phyloP scores from a whole-genome alignment of 139 green algal species.

The Ulvella scutata region DNA sequence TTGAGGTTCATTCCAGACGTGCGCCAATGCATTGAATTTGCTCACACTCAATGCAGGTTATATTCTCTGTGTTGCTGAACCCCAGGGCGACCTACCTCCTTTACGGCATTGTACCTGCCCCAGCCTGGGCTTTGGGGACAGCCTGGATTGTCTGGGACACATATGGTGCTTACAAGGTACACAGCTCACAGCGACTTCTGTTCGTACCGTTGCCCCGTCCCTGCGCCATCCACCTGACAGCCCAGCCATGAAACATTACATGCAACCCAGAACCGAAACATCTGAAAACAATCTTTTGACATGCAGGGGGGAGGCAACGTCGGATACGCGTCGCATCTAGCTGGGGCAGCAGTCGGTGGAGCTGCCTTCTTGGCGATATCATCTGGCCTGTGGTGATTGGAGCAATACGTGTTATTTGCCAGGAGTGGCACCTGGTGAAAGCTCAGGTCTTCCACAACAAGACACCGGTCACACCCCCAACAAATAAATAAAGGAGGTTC shows the following conservation, averaged over 20 bases:
- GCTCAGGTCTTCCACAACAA: conserved; percentile 75
- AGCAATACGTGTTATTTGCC: no score
- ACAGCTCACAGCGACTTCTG: no score
- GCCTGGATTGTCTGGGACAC: not conserved
- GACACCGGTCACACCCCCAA: conserved; percentile 59
- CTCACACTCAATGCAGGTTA: no score
- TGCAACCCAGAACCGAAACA: no score
- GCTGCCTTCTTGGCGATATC: not conserved
- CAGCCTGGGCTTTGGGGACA: not conserved
- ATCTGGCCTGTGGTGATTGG: not conserved
- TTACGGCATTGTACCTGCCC: not conserved
- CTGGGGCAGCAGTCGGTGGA: not conserved
- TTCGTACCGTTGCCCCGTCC: no score
- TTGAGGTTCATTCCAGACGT: no score
- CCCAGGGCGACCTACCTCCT: not conserved
- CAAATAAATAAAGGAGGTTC: conserved; percentile 73
- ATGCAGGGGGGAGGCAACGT: not conserved
- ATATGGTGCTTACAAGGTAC: not conserved
- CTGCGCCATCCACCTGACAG: no score
- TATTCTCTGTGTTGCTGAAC: not conserved
- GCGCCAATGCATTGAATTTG: no score
- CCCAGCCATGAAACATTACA: no score
- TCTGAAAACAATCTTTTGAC: no score
- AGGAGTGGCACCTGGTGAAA: not conserved
- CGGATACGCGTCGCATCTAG: not conserved